Percentiles rank a stretch among this genome's conserved stretches.
Conservation (phyloP, 2,329 filamentous ascomycete species). For the Basipetospora chlamydospora region DNA sequence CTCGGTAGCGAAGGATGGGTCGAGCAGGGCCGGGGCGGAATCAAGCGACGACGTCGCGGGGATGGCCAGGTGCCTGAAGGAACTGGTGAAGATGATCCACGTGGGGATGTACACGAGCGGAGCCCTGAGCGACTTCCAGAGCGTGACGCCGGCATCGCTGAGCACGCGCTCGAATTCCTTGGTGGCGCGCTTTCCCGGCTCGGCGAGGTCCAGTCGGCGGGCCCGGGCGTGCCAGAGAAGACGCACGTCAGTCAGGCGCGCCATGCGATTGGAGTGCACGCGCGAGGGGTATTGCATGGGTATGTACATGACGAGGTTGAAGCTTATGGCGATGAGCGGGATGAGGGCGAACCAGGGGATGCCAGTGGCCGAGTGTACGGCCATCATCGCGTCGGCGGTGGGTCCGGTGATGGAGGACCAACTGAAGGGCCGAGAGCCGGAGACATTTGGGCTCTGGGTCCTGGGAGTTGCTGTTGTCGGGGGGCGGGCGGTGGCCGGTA, state of each 20-base stretch:
- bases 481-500: background rate
- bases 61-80: conserved; percentile 12
- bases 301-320: conserved; percentile 30
- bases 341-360: conserved; percentile 41
- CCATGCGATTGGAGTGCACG: conserved; percentile 15
- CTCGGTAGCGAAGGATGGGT: conserved; percentile 29
- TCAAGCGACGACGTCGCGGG: no score
- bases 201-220: conserved; percentile 10
- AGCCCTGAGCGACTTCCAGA: conserved; percentile 1
- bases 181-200: background rate
- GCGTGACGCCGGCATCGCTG: conserved; percentile 14
- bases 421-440: background rate
- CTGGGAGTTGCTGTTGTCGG: no score
- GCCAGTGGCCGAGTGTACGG: conserved; percentile 25
- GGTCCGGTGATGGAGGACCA: conserved; percentile 15
- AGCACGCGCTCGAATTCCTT: conserved; percentile 10
- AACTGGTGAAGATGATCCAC: conserved; percentile 10
- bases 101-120: conserved; percentile 12
- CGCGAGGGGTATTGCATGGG: conserved; percentile 29
- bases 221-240: conserved; percentile 12
- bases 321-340: conserved; percentile 32
- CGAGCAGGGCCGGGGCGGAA: conserved; percentile 12
- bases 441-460: no score
- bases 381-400: conserved; percentile 27
- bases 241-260: background rate